Evolutionary conservation across 169 alveolate genomes (phyloP), one percentile per base, ranked within the genome.

Genomic region (Theileria orientalis): DNA sequence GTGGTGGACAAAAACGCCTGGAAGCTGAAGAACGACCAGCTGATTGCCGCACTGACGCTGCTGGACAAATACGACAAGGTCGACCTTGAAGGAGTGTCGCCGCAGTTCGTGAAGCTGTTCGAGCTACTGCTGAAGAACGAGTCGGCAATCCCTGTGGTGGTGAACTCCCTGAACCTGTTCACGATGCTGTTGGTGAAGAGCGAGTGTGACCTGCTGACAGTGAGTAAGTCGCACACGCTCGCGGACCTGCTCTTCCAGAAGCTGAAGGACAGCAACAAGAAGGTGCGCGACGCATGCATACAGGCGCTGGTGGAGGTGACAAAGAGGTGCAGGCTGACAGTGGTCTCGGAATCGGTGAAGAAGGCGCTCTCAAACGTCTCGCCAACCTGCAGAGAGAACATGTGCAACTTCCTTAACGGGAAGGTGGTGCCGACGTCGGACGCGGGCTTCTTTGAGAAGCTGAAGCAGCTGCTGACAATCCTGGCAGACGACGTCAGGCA

Each of bases 141-240:
- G 42, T 69, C 86, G 11, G 83, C 86, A 14, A 70, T 78, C 6
- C 86, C 86, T 13, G 46, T 78, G 27, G 54, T 78, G 13, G n/a
- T 57, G 21, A 62, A 68, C 23, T 60, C 67, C 0, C 25, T 78
- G 35, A 49, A 40, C 42, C 21, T 78, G 51, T 32, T 59, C 29
- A 35, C 30, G 23, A 23, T 69, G 19, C 16, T 78, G 74, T 33
- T 78, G 25, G 47, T 25, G 29, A 69, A 70, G 33, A n/a, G 70
- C n/a, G 75, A 54, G 30, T 41, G 47, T 0, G 69, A 19, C 49
- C 11, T 70, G 21, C 16, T 49, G 16, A 41, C 59, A 1, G 61
- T 16, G n/a, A 40, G 42, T 2, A 54, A 46, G 56, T 9, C 80
- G 6, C 41, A 46, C 19, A 27, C 35, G 23, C 35, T 78, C 19